A percentile compares a stretch with the other conserved stretches of the same genome.
Evolutionary conservation across 2,329 filamentous ascomycete genomes (phyloP).

Genomic region (Emergomyces orientalis): DNA sequence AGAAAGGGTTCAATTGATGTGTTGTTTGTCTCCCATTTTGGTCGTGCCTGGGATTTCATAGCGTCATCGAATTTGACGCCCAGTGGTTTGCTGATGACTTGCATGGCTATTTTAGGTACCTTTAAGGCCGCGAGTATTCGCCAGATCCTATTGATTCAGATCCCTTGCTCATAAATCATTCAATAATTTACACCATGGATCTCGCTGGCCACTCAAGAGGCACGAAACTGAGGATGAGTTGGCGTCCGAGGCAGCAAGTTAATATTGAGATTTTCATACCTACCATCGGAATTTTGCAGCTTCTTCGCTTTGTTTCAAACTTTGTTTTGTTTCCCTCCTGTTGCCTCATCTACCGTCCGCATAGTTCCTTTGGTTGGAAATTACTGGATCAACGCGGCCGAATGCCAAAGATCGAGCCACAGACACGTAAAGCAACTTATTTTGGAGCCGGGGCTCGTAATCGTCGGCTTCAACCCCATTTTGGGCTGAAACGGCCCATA

Average conservation of each 20-base stretch:
- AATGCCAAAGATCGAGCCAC: not conserved
- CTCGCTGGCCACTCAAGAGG: not conserved
- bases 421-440: not conserved
- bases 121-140: not conserved
- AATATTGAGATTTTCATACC: not conserved
- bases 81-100: not conserved
- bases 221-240: not conserved
- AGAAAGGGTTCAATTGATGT: not conserved
- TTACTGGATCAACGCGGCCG: not conserved
- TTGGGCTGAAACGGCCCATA: not conserved
- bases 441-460: not conserved
- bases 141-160: not conserved
- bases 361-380: not conserved
- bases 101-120: conserved; percentile 1
- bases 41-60: not conserved
- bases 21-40: not conserved
- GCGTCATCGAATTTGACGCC: not conserved
- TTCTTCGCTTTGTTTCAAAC: not conserved
- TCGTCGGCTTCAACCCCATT: not conserved
- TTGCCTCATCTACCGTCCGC: not conserved
- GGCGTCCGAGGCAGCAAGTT: not conserved
- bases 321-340: not conserved
- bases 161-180: not conserved
- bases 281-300: not conserved
- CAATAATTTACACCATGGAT: not conserved